Evolutionary conservation across 2,329 filamentous ascomycete genomes (phyloP), one percentile per base, ranked within the genome.

Genomic region (Colletotrichum brevisporum): DNA sequence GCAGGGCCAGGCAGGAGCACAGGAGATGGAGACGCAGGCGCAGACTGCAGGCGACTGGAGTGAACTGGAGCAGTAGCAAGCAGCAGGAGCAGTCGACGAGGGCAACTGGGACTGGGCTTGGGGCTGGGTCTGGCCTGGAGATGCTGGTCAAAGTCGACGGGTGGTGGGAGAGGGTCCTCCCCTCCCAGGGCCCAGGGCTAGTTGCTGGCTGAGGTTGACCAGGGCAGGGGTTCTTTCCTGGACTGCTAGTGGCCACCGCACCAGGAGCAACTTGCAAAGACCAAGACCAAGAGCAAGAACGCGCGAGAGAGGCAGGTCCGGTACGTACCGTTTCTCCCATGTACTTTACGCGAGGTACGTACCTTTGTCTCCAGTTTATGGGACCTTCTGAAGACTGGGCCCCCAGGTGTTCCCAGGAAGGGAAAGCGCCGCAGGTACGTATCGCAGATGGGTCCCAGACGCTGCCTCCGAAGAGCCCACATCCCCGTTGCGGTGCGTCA

Each of bases 101-200:
- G 65, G 53, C 57, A 59, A 54, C 39, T 51, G 43, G n/a, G 41
- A 41, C 24, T 36, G 31, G 31, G 31, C 31, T 10, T 36, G 31
- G 60, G 54, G 66, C 54, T 65, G 61, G 61, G 31, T 65, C 61
- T 65, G 31, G 61, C 54, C 62, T 66, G 61, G 53, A 64, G 57
- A 62, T 67, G 64, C 64, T 67, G 64, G 64, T 57, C 59, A 50
- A 65, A 66, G 52, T 47, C 64, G 31, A 47, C 64, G 64, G 64
- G 45, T 63, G 64, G 52, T 67, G 58, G 47, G 47, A 63, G 54
- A 63, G 54, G 62, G 55, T 60, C 39, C 48, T n/a, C 51, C 53
- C 21, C 21, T 24, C 21, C 21, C 21, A 24, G 21, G 18, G 45
- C 21, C 58, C 48, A 61, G 62, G 67, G 56, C 52, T 55, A 54